These are phyloP conservation scores for Thermothelomyces thermophilus DNA, from an alignment of 2,329 filamentous ascomycete genomes.

Conservation along the genomic window DNA sequence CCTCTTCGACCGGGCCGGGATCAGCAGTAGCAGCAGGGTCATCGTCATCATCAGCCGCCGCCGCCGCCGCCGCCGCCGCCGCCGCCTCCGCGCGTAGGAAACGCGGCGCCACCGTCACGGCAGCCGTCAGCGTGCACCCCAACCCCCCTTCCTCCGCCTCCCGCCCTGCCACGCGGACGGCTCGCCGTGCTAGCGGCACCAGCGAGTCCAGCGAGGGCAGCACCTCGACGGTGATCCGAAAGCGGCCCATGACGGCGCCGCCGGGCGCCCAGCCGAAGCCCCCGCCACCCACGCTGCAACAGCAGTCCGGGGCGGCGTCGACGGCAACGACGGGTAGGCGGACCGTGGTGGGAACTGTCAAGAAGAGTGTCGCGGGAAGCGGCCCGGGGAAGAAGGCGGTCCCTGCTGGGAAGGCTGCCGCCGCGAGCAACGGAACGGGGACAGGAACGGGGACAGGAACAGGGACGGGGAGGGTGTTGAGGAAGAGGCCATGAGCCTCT, in stretches of 20 bases:
- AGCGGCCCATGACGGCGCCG: conserved; percentile 35
- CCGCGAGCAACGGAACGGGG: no score
- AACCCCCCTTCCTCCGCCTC: conserved; percentile 22
- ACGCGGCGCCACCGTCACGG: conserved; percentile 30
- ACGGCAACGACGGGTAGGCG: conserved; percentile 36
- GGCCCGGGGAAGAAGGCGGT: conserved; percentile 48
- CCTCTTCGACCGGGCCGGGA: conserved; percentile 28
- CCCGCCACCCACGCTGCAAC: conserved; percentile 29
- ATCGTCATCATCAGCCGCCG: conserved; percentile 2
- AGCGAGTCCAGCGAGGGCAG: conserved; percentile 61
- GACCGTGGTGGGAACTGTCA: conserved; percentile 48
- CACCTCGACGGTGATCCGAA: conserved; percentile 58
- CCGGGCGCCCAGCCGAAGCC: conserved; percentile 30
- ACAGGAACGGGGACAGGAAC: conserved; percentile 29
- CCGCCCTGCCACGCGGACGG: conserved; percentile 41
- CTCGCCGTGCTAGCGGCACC: conserved; percentile 49
- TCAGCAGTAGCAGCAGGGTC: no score
- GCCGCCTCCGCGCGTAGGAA: conserved; percentile 25
- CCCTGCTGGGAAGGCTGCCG: conserved; percentile 32
- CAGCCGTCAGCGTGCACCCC: conserved; percentile 9
- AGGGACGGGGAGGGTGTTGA: conserved; percentile 43
- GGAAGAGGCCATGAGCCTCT: conserved; percentile 38
- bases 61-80: neutral
- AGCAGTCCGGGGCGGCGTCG: conserved; percentile 17
- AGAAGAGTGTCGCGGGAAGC: conserved; percentile 43